Evolutionary conservation across 73 alveolate genomes (phyloP).

Genomic region (Blepharisma stoltei): DNA sequence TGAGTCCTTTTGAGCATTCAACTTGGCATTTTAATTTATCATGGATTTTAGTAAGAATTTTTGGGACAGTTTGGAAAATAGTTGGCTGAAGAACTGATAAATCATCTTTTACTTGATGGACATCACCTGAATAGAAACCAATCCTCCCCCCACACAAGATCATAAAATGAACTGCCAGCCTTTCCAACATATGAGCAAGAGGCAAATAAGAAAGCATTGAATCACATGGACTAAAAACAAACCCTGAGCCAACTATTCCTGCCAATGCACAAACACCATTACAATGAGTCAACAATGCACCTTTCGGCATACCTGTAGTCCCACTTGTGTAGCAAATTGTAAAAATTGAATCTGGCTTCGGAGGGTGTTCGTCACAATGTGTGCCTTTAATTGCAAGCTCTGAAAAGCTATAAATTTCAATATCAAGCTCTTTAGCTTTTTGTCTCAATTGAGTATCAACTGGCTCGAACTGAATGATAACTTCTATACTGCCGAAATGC

Average conservation of each 20-base stretch:
- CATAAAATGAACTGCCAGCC: constrained; percentile 51
- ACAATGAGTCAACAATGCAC: constrained; percentile 77
- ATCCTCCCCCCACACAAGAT: constrained; percentile 58
- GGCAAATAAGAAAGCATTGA: constrained; percentile 68
- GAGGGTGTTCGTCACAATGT: constrained; percentile 14
- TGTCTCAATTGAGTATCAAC: constrained; percentile 29
- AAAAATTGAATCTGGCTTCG: constrained; percentile 51
- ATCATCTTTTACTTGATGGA: constrained; percentile 74
- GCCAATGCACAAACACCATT: constrained; percentile 48
- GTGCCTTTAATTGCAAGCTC: constrained; percentile 36
- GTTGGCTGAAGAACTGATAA: constrained; percentile 86
- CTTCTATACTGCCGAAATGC: constrained; percentile 44
- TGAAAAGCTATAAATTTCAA: too few species aligned
- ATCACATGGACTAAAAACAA: constrained; percentile 20
- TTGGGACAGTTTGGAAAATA: constrained; percentile 87
- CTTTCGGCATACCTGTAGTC: constrained; percentile 91
- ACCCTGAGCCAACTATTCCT: constrained; percentile 30
- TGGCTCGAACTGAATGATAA: constrained; percentile 44
- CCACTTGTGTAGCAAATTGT: constrained; percentile 86
- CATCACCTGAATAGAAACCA: constrained; percentile 89
- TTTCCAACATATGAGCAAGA: constrained; percentile 85
- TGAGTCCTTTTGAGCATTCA: constrained; percentile 53
- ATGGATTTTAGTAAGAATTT: constrained; percentile 78
- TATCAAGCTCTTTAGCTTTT: background rate
- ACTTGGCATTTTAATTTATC: constrained; percentile 67